Conservation (phyloP, 305 asterid species). For the Fraxinus paxiana region DNA sequence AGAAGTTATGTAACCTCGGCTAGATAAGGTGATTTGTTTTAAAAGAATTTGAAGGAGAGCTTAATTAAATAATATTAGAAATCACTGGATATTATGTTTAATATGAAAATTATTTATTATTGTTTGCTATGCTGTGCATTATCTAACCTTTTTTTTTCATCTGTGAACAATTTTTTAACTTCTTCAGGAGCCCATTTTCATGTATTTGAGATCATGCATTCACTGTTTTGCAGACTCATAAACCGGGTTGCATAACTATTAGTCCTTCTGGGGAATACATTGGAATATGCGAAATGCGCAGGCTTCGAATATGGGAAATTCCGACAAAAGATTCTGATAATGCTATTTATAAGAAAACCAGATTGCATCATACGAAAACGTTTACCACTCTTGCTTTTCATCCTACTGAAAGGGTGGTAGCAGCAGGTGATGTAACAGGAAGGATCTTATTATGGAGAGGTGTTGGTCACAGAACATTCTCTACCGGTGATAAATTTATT, state of each 20-base stretch:
- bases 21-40: neutral
- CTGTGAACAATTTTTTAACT: neutral
- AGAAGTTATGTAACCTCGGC: neutral
- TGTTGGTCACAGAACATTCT: constrained; percentile 49
- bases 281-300: constrained; percentile 56
- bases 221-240: constrained; percentile 37
- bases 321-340: constrained; percentile 60
- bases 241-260: constrained; percentile 33
- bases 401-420: constrained; percentile 70
- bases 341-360: constrained; percentile 44
- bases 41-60: neutral
- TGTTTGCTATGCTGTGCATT: neutral
- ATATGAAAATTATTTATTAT: neutral
- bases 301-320: constrained; percentile 70
- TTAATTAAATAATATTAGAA: neutral
- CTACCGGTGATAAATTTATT: constrained; percentile 26
- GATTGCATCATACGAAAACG: constrained; percentile 75
- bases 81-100: neutral
- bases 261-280: constrained; percentile 57
- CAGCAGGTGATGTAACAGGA: constrained; percentile 93
- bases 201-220: neutral
- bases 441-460: constrained; percentile 90
- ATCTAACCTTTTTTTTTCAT: neutral
- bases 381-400: constrained; percentile 78
- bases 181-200: neutral